Percentiles rank a stretch among this genome's conserved stretches.
phyloP scores from a whole-genome alignment of 2,329 filamentous ascomycete genomes.

The Fusarium pilosicola region DNA sequence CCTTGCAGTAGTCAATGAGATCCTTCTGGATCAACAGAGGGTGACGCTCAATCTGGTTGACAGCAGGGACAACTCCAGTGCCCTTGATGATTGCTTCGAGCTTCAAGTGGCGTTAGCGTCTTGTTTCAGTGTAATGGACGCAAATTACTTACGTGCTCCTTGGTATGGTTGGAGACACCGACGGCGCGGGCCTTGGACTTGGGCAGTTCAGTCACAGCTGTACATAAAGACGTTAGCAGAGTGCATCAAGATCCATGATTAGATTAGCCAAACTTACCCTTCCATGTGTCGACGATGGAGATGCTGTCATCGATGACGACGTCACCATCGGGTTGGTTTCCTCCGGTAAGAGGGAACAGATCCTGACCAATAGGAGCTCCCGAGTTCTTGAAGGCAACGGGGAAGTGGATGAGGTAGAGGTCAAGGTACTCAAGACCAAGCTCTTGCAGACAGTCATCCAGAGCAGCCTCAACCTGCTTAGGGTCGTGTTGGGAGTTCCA shows the following conservation, averaged over 20 bases:
- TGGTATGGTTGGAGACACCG: neutral
- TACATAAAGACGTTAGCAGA: neutral
- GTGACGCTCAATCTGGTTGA: neutral
- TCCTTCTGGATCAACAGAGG: neutral
- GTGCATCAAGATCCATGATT: neutral
- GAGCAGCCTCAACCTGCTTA: neutral
- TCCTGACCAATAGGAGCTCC: neutral
- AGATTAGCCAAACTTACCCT: neutral
- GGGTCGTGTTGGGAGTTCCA: neutral
- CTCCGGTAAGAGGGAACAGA: neutral
- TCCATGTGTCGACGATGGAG: neutral
- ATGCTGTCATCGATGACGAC: neutral
- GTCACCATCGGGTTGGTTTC: neutral
- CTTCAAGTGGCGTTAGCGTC: rapidly evolving
- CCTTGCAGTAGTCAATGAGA: neutral
- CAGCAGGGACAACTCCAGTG: neutral
- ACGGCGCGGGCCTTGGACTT: neutral
- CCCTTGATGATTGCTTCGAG: neutral
- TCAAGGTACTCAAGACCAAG: neutral
- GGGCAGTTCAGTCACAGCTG: neutral
- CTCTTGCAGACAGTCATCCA: neutral
- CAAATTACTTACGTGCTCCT: neutral
- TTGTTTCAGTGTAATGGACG: rapidly evolving
- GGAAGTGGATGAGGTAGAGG: neutral
- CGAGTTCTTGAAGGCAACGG: neutral